Conservation (phyloP, 345 rosid genomes). For the Trapa incisa region DNA sequence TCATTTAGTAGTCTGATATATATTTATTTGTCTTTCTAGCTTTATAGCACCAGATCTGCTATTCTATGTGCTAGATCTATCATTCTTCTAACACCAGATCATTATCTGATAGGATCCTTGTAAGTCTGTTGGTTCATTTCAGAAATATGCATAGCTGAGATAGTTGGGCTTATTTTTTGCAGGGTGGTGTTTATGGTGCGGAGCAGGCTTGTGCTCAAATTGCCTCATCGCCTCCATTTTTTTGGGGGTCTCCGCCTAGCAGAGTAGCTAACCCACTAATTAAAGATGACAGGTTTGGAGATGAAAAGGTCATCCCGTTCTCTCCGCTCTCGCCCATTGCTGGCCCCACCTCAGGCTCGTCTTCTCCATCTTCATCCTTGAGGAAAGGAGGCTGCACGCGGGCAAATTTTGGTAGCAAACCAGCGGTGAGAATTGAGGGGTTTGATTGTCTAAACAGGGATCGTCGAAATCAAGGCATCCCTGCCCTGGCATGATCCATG, state of each 20-base stretch:
- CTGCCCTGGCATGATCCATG: slow-evolving; percentile 49
- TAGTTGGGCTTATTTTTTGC: not conserved
- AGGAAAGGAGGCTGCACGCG: slow-evolving; percentile 62
- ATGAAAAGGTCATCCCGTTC: slow-evolving; percentile 34
- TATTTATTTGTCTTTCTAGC: too few relatives aligned
- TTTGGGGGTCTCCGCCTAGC: slow-evolving; percentile 93
- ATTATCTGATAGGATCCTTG: not conserved
- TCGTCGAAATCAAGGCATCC: slow-evolving; percentile 57
- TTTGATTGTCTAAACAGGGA: slow-evolving; percentile 90
- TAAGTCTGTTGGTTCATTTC: not conserved
- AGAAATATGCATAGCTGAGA: too few relatives aligned
- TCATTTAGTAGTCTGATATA: slow-evolving; percentile 1
- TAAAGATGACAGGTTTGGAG: slow-evolving; percentile 65
- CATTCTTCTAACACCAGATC: not conserved
- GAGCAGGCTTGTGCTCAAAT: slow-evolving; percentile 39
- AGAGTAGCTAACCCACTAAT: slow-evolving; percentile 98
- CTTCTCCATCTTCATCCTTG: slow-evolving; percentile 37
- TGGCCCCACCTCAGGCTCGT: slow-evolving; percentile 14
- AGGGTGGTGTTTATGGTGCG: slow-evolving; percentile 31
- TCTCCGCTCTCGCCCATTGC: slow-evolving; percentile 22
- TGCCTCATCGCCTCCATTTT: slow-evolving; percentile 68
- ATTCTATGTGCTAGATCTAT: too few relatives aligned
- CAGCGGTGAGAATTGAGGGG: slow-evolving; percentile 76
- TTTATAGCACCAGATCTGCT: too few relatives aligned
- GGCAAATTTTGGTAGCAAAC: slow-evolving; percentile 67